phyloP scores from a whole-genome alignment of 495 filamentous ascomycete genomes.

The Hypomontagnella submonticulosa region DNA sequence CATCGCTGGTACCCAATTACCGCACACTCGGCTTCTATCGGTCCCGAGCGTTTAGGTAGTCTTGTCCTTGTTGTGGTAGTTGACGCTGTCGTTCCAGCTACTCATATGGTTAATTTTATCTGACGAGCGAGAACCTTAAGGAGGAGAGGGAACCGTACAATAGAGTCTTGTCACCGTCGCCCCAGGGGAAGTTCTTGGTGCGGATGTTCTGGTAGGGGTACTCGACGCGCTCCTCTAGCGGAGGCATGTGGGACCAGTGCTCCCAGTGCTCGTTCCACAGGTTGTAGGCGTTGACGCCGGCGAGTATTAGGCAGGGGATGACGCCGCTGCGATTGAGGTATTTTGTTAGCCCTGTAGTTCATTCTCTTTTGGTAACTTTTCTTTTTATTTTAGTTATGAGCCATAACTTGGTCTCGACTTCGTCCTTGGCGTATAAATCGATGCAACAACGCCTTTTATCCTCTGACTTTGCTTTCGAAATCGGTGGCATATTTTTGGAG shows the following conservation, averaged over 20 bases:
- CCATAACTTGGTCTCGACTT: not conserved
- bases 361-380: slow-evolving; percentile 15
- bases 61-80: slow-evolving; percentile 96
- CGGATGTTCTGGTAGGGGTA: slow-evolving; percentile 96
- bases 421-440: not conserved
- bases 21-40: not conserved
- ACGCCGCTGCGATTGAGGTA: slow-evolving; percentile 63
- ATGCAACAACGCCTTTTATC: not conserved
- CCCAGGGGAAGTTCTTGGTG: slow-evolving; percentile 89
- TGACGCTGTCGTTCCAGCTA: slow-evolving; percentile 94
- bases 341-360: slow-evolving; percentile 34
- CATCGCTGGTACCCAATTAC: not conserved
- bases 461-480: slow-evolving; percentile 4
- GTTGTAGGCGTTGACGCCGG: slow-evolving; percentile 81
- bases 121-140: slow-evolving; percentile 12
- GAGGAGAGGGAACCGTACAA: slow-evolving; percentile 53
- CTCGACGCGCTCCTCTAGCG: slow-evolving; percentile 86
- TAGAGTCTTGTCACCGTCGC: slow-evolving; percentile 83
- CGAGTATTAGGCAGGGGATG: slow-evolving; percentile 74
- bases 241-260: slow-evolving; percentile 86
- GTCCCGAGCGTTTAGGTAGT: slow-evolving; percentile 56
- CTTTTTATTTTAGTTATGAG: slow-evolving; percentile 8
- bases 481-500: slow-evolving; percentile 5
- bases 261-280: slow-evolving; percentile 97
- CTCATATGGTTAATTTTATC: slow-evolving; percentile 14